A percentile compares a stretch with the other conserved stretches of the same genome.
Conservation (phyloP, 164 flowering plant species). For the Liriodendron chinense region DNA sequence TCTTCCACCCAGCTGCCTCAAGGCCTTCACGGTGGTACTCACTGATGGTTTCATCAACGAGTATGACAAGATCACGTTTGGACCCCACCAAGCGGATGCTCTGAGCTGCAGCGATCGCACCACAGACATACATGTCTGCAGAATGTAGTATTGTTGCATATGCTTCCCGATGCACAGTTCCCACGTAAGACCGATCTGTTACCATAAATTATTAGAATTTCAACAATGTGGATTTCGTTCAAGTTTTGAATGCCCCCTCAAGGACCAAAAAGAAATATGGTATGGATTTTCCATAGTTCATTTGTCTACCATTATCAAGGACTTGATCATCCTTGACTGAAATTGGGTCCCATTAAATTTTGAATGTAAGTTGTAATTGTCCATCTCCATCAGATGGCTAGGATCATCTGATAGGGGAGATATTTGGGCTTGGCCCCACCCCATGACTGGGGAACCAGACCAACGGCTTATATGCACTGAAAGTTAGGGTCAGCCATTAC, state of each 20-base stretch:
- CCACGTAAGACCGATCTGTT: constrained; percentile 29
- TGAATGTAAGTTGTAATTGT: no score
- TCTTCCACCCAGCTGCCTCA: constrained; percentile 60
- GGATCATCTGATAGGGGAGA: not conserved
- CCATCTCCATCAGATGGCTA: no score
- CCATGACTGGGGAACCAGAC: no score
- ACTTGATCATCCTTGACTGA: no score
- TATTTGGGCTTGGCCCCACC: not conserved
- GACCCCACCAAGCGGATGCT: constrained; percentile 60
- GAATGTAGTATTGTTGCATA: constrained; percentile 66
- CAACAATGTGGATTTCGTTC: not conserved
- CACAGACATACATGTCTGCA: constrained; percentile 56
- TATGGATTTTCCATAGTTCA: no score
- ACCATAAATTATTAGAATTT: not conserved
- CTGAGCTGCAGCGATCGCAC: constrained; percentile 66
- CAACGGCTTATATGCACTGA: no score
- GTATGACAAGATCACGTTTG: constrained; percentile 51
- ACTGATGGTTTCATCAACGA: constrained; percentile 52
- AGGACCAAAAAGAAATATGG: no score
- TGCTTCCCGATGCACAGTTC: constrained; percentile 44
- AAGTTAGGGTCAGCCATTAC: not conserved
- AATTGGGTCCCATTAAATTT: no score
- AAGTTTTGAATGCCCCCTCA: no score
- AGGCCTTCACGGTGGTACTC: constrained; percentile 51
- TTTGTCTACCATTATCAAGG: no score